Percentiles rank a stretch among this genome's conserved stretches.
These are phyloP conservation scores for Fusarium mangiferae DNA, from an alignment of 2,329 filamentous ascomycete genomes.

Conservation along the genomic window DNA sequence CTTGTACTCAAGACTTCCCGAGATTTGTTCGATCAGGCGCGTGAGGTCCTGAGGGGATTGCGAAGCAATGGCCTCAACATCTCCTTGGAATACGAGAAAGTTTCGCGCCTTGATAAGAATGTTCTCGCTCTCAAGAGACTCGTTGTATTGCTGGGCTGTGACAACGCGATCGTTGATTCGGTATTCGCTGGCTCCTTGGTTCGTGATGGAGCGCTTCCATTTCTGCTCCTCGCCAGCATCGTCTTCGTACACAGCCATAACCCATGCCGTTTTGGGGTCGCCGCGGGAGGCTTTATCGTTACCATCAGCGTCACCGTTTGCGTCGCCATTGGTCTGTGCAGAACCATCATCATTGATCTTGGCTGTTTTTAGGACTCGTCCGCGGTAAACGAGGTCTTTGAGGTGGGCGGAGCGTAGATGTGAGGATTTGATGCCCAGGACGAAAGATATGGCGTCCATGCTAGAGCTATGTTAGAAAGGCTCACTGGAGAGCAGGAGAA, in stretches of 20 bases:
- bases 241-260: conserved; percentile 99
- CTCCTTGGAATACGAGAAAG: conserved; percentile 97
- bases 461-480: conserved; percentile 55
- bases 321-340: conserved; percentile 70
- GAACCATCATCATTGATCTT: conserved; percentile 93
- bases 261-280: conserved; percentile 96
- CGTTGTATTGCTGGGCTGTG: conserved; percentile 91
- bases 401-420: conserved; percentile 94
- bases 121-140: conserved; percentile 89
- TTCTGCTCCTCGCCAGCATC: conserved; percentile 94
- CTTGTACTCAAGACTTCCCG: conserved; percentile 94
- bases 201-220: conserved; percentile 96
- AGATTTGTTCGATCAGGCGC: conserved; percentile 95
- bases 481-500: background rate
- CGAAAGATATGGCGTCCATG: conserved; percentile 99
- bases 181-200: conserved; percentile 89
- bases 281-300: conserved; percentile 74
- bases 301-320: conserved; percentile 69
- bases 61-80: conserved; percentile 95
- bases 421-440: conserved; percentile 98
- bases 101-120: conserved; percentile 98
- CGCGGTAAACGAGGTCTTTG: conserved; percentile 94
- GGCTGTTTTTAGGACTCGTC: conserved; percentile 89
- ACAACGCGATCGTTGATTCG: conserved; percentile 94
- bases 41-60: conserved; percentile 96